Evolutionary conservation across 202 grass and related monocot genomes (phyloP).

Genomic region (Tripidium arundinaceum): DNA sequence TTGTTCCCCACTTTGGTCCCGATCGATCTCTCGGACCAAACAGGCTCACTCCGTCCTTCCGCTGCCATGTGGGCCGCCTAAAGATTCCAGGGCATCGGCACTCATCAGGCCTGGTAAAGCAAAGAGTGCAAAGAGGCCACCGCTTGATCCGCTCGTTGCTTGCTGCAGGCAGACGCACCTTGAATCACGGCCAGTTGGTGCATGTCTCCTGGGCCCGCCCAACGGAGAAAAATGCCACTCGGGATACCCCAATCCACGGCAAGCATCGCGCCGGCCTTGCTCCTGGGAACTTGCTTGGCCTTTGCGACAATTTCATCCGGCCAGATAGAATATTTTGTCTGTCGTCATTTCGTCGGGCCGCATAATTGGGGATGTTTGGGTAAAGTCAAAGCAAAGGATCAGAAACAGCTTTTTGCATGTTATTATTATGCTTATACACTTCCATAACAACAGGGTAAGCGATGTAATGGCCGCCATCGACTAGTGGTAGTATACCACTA

Average conservation of each 20-base stretch:
- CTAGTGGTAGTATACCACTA: background rate
- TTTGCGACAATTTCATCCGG: background rate
- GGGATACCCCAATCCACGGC: constrained; percentile 7
- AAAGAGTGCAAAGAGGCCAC: background rate
- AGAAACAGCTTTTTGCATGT: background rate
- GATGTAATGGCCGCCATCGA: background rate
- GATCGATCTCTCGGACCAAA: too few species aligned
- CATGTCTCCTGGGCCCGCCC: constrained; percentile 16
- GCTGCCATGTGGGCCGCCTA: constrained; percentile 8
- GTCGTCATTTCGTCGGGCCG: background rate
- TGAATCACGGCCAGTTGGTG: constrained; percentile 33
- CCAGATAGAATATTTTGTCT: background rate
- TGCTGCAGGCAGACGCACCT: constrained; percentile 47
- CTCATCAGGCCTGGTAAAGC: background rate
- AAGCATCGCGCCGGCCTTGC: background rate
- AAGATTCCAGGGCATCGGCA: background rate
- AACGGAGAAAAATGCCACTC: background rate
- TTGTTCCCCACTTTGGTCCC: background rate
- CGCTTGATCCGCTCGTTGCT: background rate
- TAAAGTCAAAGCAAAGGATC: constrained; percentile 32
- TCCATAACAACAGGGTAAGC: too few species aligned
- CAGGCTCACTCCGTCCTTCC: background rate
- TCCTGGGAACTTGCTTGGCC: constrained; percentile 19
- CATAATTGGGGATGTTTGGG: constrained; percentile 30
- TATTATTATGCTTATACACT: background rate